A percentile compares a stretch with the other conserved stretches of the same genome.
phyloP scores from a whole-genome alignment of 164 flowering plant species.

The Sedum album region DNA sequence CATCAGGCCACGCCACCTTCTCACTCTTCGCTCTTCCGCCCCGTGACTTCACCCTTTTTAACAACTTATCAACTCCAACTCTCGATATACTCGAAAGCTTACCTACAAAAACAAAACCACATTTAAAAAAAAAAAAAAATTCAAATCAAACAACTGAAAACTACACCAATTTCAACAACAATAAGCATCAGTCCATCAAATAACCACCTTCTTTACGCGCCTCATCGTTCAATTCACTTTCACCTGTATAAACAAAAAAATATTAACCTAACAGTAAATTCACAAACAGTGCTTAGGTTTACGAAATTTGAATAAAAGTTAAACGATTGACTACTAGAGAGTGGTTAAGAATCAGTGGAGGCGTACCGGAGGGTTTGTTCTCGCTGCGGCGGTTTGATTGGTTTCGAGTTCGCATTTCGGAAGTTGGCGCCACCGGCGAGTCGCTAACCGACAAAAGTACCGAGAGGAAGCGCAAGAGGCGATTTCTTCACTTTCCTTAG shows the following conservation, averaged over 20 bases:
- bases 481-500: no score
- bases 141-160: no score
- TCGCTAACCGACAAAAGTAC: neutral
- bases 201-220: neutral
- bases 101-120: neutral
- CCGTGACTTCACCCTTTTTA: neutral
- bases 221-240: neutral
- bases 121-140: no score
- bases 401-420: neutral
- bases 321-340: no score
- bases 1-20: slow-evolving; percentile 4
- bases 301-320: no score
- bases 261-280: no score
- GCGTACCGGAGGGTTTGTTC: neutral
- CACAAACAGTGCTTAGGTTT: neutral
- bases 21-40: neutral
- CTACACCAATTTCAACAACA: no score
- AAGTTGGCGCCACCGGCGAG: neutral
- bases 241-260: neutral
- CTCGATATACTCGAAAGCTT: neutral
- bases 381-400: neutral
- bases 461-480: neutral
- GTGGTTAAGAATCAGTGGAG: neutral
- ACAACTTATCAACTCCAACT: slow-evolving; percentile 1
- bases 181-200: no score